Conservation (phyloP, 2,329 filamentous ascomycete species). For the Didymella lethalis region DNA sequence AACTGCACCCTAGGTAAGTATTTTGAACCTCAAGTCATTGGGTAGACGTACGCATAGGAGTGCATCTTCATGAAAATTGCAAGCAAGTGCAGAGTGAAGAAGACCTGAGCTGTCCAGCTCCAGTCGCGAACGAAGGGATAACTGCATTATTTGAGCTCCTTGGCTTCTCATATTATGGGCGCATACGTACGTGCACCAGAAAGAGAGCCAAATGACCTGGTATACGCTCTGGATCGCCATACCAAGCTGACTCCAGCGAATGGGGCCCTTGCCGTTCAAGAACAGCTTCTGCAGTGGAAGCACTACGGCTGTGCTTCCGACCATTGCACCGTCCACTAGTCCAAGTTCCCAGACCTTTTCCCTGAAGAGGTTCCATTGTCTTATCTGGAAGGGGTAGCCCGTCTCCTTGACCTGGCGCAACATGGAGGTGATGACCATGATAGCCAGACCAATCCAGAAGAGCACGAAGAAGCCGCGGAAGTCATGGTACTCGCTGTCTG, state of each 20-base stretch:
- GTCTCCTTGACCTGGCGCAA: conserved; percentile 93
- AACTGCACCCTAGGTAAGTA: conserved; percentile 52
- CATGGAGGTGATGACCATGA: conserved; percentile 97
- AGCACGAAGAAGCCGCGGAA: conserved; percentile 98
- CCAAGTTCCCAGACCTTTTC: conserved; percentile 88
- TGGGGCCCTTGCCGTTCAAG: conserved; percentile 61
- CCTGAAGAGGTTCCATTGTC: conserved; percentile 88
- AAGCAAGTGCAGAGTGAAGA: conserved; percentile 88
- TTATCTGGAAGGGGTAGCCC: conserved; percentile 81
- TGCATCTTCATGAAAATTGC: conserved; percentile 99
- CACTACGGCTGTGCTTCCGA: conserved; percentile 73
- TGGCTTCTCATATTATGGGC: too few species aligned
- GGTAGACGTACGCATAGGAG: conserved; percentile 71
- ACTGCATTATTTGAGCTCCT: conserved; percentile 42
- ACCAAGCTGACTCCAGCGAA: conserved; percentile 81
- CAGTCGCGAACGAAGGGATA: conserved; percentile 86
- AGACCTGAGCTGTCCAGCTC: conserved; percentile 98
- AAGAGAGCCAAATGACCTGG: conserved; percentile 77
- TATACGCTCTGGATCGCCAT: conserved; percentile 83
- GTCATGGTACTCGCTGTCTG: conserved; percentile 87
- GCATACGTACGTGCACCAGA: conserved; percentile 74
- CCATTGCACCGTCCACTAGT: conserved; percentile 85
- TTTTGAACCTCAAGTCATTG: background rate
- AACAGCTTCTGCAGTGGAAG: conserved; percentile 77
- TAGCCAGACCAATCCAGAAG: conserved; percentile 96